phyloP scores from a whole-genome alignment of 768 basidiomycete species.

The Leccinum barrowsii region DNA sequence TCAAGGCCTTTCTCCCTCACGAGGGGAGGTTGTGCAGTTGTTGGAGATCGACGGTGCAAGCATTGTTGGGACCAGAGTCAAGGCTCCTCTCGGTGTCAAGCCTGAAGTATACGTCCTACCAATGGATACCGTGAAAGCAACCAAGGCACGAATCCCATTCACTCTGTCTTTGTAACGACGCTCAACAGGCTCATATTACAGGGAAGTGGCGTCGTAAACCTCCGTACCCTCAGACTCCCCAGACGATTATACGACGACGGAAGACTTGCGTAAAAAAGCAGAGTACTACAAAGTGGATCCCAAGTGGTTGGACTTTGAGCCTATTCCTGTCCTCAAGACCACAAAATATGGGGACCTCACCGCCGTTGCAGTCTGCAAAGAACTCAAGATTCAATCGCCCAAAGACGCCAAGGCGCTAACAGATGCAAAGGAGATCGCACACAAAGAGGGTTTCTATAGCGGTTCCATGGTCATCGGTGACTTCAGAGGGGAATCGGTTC shows the following conservation, averaged over 20 bases:
- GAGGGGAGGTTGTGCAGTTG: slow-evolving; percentile 71
- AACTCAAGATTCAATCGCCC: slow-evolving; percentile 43
- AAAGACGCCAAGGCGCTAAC: slow-evolving; percentile 91
- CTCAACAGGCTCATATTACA: slow-evolving; percentile 25
- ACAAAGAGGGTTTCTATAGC: slow-evolving; percentile 97
- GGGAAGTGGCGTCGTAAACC: slow-evolving; percentile 96
- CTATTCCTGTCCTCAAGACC: slow-evolving; percentile 83
- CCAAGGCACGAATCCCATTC: slow-evolving; percentile 54
- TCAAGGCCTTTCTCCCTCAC: slow-evolving; percentile 76
- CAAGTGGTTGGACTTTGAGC: slow-evolving; percentile 79
- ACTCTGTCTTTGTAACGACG: not conserved
- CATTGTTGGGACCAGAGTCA: slow-evolving; percentile 85
- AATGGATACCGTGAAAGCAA: slow-evolving; percentile 98
- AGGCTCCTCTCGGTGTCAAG: slow-evolving; percentile 78
- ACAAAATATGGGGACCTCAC: slow-evolving; percentile 89
- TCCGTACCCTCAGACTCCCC: slow-evolving; percentile 98
- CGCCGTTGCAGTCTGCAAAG: slow-evolving; percentile 46
- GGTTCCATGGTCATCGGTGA: slow-evolving; percentile 91
- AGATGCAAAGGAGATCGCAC: slow-evolving; percentile 96
- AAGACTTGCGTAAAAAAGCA: slow-evolving; percentile 92
- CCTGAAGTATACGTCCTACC: slow-evolving; percentile 93
- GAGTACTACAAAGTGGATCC: slow-evolving; percentile 95
- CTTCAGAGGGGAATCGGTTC: slow-evolving; percentile 83
- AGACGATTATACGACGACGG: slow-evolving; percentile 88
- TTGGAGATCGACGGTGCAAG: slow-evolving; percentile 74